These are phyloP conservation scores for Fusarium graminum DNA, from an alignment of 2,329 filamentous ascomycete genomes.

Conservation along the genomic window DNA sequence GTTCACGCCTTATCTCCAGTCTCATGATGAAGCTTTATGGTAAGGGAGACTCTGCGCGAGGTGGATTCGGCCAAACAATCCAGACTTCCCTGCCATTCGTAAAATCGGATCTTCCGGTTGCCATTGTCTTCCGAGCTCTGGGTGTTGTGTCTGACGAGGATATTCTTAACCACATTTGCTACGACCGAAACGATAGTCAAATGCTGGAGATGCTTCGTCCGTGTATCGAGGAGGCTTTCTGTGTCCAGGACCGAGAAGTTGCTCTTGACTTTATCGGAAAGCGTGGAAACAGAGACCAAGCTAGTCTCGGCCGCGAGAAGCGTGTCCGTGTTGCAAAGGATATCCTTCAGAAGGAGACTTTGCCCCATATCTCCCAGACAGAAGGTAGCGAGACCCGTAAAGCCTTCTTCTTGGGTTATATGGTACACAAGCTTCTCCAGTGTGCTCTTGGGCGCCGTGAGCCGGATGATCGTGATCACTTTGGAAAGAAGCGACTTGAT, in stretches of 20 bases:
- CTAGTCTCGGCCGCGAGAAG: slow-evolving; percentile 81
- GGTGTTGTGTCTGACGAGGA: slow-evolving; percentile 98
- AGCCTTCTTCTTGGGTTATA: slow-evolving; percentile 98
- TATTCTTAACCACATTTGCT: slow-evolving; percentile 97
- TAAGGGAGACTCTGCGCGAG: slow-evolving; percentile 82
- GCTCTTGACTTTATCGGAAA: slow-evolving; percentile 96
- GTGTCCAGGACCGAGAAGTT: slow-evolving; percentile 94
- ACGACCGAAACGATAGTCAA: slow-evolving; percentile 92
- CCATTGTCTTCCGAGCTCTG: slow-evolving; percentile 93
- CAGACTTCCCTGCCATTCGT: slow-evolving; percentile 93
- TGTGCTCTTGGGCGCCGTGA: slow-evolving; percentile 93
- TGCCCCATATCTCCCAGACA: slow-evolving; percentile 95
- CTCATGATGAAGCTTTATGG: slow-evolving; percentile 90
- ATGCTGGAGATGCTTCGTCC: slow-evolving; percentile 98
- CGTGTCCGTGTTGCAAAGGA: slow-evolving; percentile 94
- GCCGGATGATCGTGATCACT: slow-evolving; percentile 97
- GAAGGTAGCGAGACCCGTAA: slow-evolving; percentile 96
- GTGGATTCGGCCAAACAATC: slow-evolving; percentile 87
- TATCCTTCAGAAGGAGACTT: slow-evolving; percentile 94
- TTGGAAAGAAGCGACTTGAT: slow-evolving; percentile 98
- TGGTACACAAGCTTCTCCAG: slow-evolving; percentile 96
- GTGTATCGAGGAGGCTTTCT: slow-evolving; percentile 96
- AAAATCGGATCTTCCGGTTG: slow-evolving; percentile 92
- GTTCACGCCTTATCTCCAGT: slow-evolving; percentile 92
- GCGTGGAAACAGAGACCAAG: slow-evolving; percentile 75